phyloP scores from a whole-genome alignment of 2,329 filamentous ascomycete genomes.

The Leptographium lundbergii region DNA sequence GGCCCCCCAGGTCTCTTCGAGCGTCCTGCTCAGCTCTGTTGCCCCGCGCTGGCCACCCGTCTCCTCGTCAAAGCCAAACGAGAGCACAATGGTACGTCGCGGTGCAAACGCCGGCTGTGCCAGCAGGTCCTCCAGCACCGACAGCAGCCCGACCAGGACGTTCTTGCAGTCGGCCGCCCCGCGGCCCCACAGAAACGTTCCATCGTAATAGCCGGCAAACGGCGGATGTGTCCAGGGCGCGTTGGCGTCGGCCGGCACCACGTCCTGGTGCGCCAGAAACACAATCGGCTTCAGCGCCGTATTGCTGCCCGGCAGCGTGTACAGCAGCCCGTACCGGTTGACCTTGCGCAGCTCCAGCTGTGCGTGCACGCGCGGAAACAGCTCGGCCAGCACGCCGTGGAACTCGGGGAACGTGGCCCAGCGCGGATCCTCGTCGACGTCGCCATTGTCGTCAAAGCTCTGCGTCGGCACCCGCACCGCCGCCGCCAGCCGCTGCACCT shows the following conservation, averaged over 20 bases:
- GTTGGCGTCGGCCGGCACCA: conserved; percentile 41
- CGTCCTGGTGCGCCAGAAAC: conserved; percentile 51
- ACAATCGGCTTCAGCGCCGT: conserved; percentile 38
- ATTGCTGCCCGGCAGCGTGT: conserved; percentile 42
- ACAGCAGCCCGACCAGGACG: conserved; percentile 41
- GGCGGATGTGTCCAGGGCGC: conserved; percentile 48
- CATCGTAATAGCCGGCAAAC: conserved; percentile 43
- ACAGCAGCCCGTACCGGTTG: conserved; percentile 46
- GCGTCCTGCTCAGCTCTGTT: conserved; percentile 25
- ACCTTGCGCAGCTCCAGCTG: conserved; percentile 35
- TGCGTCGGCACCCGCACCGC: conserved; percentile 19
- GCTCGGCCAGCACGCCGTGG: conserved; percentile 31
- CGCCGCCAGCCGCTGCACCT: conserved; percentile 15
- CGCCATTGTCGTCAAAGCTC: conserved; percentile 29
- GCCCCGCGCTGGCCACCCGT: conserved; percentile 38
- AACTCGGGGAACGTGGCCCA: conserved; percentile 47
- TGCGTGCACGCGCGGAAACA: conserved; percentile 33
- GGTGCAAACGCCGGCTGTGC: conserved; percentile 34
- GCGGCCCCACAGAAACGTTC: conserved; percentile 46
- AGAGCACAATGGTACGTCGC: conserved; percentile 40
- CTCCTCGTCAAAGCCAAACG: conserved; percentile 53
- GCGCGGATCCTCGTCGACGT: conserved; percentile 38
- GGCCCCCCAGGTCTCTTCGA: conserved; percentile 37
- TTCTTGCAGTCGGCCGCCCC: conserved; percentile 49
- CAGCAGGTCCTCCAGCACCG: conserved; percentile 41